These are phyloP conservation scores for Hortiboletus rubellus DNA, from an alignment of 1,284 basidiomycete species.

Conservation along the genomic window DNA sequence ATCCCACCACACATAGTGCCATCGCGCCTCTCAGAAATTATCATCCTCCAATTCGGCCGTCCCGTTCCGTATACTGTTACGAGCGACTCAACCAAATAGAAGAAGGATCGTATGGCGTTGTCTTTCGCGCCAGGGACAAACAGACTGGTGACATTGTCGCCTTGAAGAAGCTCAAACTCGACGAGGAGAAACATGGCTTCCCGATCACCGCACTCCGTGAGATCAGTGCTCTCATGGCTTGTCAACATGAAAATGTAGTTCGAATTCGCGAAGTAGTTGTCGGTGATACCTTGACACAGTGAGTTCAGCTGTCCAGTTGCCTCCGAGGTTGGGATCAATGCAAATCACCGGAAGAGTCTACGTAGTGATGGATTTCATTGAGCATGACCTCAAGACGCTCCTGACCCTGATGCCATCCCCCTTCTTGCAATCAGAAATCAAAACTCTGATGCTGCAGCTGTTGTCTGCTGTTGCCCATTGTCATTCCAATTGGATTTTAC, in stretches of 20 bases:
- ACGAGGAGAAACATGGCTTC: conserved; percentile 97
- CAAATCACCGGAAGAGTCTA: conserved; percentile 70
- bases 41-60: conserved; percentile 78
- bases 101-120: conserved; percentile 98
- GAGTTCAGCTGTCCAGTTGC: conserved; percentile 39
- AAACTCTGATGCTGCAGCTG: conserved; percentile 93
- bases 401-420: conserved; percentile 92
- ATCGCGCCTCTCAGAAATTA: conserved; percentile 74
- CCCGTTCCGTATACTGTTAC: conserved; percentile 90
- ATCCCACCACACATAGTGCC: conserved; percentile 47
- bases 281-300: conserved; percentile 99
- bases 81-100: conserved; percentile 98
- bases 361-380: conserved; percentile 99
- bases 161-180: conserved; percentile 96
- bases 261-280: conserved; percentile 96
- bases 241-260: conserved; percentile 94
- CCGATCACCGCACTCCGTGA: conserved; percentile 97
- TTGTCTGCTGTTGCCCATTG: conserved; percentile 92
- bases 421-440: conserved; percentile 97
- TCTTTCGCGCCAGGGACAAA: conserved; percentile 93
- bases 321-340: conserved; percentile 17
- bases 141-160: conserved; percentile 94
- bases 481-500: conserved; percentile 96
- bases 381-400: conserved; percentile 97
- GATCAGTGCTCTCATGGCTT: conserved; percentile 91